These are phyloP conservation scores for Alternaria dauci DNA, from an alignment of 2,329 filamentous ascomycete genomes.

Conservation along the genomic window DNA sequence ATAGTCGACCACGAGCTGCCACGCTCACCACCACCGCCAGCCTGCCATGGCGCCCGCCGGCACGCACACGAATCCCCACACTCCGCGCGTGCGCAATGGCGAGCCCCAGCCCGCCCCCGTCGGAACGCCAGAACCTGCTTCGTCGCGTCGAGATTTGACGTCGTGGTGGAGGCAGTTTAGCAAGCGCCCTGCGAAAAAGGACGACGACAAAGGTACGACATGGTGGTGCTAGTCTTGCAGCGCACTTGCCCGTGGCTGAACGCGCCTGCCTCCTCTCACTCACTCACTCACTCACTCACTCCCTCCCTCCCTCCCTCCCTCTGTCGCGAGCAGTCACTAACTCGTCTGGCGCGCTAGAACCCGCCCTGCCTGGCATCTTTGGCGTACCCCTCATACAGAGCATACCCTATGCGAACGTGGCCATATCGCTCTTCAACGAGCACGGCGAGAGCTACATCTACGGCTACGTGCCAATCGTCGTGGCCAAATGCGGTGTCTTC, in stretches of 20 bases:
- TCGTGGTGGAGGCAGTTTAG: slow-evolving; percentile 98
- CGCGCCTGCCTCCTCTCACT: not conserved
- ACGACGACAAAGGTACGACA: slow-evolving; percentile 67
- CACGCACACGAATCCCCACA: slow-evolving; percentile 48
- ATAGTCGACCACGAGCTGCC: slow-evolving; percentile 33
- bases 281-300: slow-evolving; percentile 21
- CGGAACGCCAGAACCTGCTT: slow-evolving; percentile 70
- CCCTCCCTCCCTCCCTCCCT: slow-evolving; percentile 12
- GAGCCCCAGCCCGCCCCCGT: slow-evolving; percentile 54
- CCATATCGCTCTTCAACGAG: slow-evolving; percentile 93
- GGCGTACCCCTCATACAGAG: slow-evolving; percentile 91
- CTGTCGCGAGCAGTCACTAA: slow-evolving; percentile 35
- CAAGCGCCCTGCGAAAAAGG: slow-evolving; percentile 68
- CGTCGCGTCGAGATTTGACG: slow-evolving; percentile 85
- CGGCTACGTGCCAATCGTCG: slow-evolving; percentile 97
- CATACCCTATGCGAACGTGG: slow-evolving; percentile 97
- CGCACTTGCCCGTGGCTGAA: slow-evolving; percentile 20
- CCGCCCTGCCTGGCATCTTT: slow-evolving; percentile 80
- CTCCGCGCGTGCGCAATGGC: slow-evolving; percentile 54
- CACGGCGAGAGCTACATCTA: slow-evolving; percentile 96
- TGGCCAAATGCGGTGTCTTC: slow-evolving; percentile 97
- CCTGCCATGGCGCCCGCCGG: slow-evolving; percentile 51
- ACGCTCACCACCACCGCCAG: slow-evolving; percentile 30
- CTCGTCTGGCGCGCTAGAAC: slow-evolving; percentile 35
- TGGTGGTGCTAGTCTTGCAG: too few species aligned